These are phyloP conservation scores for Kernera saxatilis DNA, from an alignment of 345 rosid genomes.

Conservation along the genomic window DNA sequence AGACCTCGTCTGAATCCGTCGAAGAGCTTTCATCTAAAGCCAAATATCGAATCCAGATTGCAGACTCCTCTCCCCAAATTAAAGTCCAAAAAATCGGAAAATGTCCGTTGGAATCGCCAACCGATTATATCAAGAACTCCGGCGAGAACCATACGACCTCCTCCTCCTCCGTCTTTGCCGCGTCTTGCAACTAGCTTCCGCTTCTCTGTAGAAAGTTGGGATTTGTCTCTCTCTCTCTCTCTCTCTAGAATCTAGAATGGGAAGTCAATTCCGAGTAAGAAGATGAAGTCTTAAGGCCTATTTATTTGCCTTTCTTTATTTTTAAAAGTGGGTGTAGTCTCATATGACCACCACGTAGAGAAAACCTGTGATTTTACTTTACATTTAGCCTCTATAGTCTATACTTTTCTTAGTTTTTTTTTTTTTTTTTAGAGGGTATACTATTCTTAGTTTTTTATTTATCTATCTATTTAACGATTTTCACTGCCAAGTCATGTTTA, in stretches of 20 bases:
- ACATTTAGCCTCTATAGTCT: no score
- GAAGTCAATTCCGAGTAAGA: conserved; percentile 22
- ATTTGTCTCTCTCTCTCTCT: background rate
- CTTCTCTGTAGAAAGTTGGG: conserved; percentile 11
- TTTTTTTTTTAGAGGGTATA: no score
- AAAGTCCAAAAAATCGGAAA: background rate
- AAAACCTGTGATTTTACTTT: background rate
- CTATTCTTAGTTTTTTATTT: background rate
- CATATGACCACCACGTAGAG: background rate
- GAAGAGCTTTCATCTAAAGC: conserved; percentile 77
- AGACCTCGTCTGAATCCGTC: conserved; percentile 67
- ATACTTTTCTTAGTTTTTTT: background rate
- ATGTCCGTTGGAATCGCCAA: background rate
- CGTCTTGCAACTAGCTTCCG: conserved; percentile 2
- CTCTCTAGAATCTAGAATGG: conserved; percentile 2
- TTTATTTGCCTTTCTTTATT: background rate
- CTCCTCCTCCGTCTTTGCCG: conserved; percentile 8
- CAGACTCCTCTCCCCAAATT: background rate
- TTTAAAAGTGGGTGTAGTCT: background rate
- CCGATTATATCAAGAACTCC: background rate
- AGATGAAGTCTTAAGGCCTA: background rate
- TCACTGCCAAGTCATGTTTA: background rate
- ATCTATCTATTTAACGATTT: background rate
- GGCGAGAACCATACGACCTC: conserved; percentile 11
- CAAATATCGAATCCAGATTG: background rate